Evolutionary conservation across 1,284 basidiomycete species (phyloP).

Genomic region (Pseudozyma thailandica): DNA sequence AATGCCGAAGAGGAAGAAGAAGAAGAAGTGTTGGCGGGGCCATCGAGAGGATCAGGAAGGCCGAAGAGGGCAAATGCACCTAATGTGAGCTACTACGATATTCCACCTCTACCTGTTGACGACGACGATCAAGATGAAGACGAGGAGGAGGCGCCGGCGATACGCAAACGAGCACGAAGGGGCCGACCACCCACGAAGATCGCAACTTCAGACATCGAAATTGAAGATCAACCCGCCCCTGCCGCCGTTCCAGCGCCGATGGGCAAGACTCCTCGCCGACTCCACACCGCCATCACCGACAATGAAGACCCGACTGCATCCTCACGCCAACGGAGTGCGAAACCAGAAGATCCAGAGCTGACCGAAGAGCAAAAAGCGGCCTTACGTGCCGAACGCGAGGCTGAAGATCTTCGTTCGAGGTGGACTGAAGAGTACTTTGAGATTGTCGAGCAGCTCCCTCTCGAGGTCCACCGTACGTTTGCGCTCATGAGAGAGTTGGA

Average conservation of each 20-base stretch:
- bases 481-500: conserved; percentile 84
- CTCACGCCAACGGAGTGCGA: neutral
- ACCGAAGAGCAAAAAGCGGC: conserved; percentile 36
- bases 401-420: conserved; percentile 44
- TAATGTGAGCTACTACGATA: conserved; percentile 12
- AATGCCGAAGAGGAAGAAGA: neutral
- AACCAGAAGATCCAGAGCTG: conserved; percentile 19
- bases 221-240: neutral
- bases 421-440: conserved; percentile 67
- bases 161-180: conserved; percentile 12
- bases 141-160: conserved; percentile 25
- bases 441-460: conserved; percentile 83
- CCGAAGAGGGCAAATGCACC: conserved; percentile 22
- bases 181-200: conserved; percentile 1
- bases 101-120: conserved; percentile 23
- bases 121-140: conserved; percentile 27
- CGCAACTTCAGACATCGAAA: conserved; percentile 22
- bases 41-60: conserved; percentile 5
- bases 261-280: neutral
- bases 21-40: neutral
- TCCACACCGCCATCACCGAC: neutral
- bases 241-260: conserved; percentile 9
- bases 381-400: conserved; percentile 36
- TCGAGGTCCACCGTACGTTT: conserved; percentile 83
- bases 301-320: neutral